phyloP scores from a whole-genome alignment of 768 basidiomycete species.

The Suillus clintonianus region DNA sequence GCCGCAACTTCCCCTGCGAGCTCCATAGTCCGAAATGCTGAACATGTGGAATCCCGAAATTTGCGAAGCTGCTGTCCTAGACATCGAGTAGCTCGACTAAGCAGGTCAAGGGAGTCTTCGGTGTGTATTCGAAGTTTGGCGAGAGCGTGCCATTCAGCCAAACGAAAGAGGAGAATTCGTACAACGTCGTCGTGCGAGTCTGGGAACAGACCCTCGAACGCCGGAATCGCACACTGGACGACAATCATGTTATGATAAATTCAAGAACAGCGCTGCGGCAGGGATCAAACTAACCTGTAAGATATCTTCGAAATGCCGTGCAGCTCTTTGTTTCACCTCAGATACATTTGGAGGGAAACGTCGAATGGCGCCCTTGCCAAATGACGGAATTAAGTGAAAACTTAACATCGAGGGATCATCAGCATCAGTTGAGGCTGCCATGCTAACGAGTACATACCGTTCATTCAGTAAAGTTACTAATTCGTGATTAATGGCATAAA shows the following conservation, averaged over 20 bases:
- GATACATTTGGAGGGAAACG: conserved; percentile 36
- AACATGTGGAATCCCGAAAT: neutral
- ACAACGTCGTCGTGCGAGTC: conserved; percentile 22
- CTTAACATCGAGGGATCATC: conserved; percentile 3
- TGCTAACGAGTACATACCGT: conserved; percentile 14
- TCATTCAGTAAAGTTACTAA: conserved; percentile 22
- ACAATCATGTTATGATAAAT: neutral
- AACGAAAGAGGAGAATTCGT: conserved; percentile 20
- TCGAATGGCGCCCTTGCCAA: conserved; percentile 33
- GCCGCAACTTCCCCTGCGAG: conserved; percentile 17
- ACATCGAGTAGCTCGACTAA: neutral
- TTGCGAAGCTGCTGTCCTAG: neutral
- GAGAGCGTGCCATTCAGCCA: conserved; percentile 17
- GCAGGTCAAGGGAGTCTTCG: neutral
- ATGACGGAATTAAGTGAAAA: conserved; percentile 14
- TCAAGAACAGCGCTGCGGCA: neutral
- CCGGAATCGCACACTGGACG: conserved; percentile 37
- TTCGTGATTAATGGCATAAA: conserved; percentile 15
- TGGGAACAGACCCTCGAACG: conserved; percentile 40
- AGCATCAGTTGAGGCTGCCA: neutral
- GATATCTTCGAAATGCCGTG: conserved; percentile 11
- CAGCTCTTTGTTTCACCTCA: conserved; percentile 36
- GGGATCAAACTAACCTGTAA: conserved; percentile 9
- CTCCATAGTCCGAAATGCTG: conserved; percentile 19
- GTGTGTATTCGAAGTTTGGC: conserved; percentile 9